These are phyloP conservation scores for Aspergillus sp. DNA, from an alignment of 2,329 filamentous ascomycete genomes.

Conservation along the genomic window DNA sequence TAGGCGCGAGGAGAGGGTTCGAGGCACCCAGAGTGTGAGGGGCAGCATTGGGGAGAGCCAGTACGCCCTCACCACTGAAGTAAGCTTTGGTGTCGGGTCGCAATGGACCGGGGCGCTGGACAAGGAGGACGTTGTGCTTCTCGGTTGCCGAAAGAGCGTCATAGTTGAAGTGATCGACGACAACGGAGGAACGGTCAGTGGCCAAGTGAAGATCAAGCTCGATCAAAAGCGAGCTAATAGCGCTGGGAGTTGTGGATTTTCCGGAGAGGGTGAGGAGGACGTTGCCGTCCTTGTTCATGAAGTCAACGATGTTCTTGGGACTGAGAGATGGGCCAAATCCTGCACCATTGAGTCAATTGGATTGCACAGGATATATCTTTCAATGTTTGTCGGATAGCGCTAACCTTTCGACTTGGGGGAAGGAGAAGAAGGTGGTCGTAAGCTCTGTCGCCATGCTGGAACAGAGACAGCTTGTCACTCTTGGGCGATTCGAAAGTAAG, in stretches of 20 bases:
- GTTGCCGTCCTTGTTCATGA: conserved; percentile 88
- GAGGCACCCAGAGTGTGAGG: conserved; percentile 76
- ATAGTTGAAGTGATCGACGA: conserved; percentile 96
- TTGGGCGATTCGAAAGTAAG: conserved; percentile 80
- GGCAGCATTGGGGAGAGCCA: conserved; percentile 78
- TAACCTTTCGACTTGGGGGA: conserved; percentile 85
- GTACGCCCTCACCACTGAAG: conserved; percentile 64
- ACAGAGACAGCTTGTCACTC: conserved; percentile 70
- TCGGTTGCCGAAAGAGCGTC: conserved; percentile 72
- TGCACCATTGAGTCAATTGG: conserved; percentile 35
- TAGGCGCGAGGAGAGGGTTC: conserved; percentile 70
- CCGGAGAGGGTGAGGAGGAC: conserved; percentile 80
- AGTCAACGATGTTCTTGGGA: conserved; percentile 80
- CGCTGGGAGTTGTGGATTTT: conserved; percentile 62
- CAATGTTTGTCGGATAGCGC: not conserved
- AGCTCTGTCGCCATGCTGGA: conserved; percentile 77
- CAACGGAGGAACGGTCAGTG: conserved; percentile 73
- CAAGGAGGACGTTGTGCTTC: conserved; percentile 80
- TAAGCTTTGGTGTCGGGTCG: conserved; percentile 69
- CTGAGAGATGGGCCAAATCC: conserved; percentile 85
- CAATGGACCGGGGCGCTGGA: conserved; percentile 62
- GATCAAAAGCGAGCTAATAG: conserved; percentile 71
- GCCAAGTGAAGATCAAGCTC: conserved; percentile 90
- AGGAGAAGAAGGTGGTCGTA: conserved; percentile 91
- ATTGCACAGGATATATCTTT: not conserved